Evolutionary conservation across 2,329 filamentous ascomycete genomes (phyloP).

Genomic region (Fusarium continuum): DNA sequence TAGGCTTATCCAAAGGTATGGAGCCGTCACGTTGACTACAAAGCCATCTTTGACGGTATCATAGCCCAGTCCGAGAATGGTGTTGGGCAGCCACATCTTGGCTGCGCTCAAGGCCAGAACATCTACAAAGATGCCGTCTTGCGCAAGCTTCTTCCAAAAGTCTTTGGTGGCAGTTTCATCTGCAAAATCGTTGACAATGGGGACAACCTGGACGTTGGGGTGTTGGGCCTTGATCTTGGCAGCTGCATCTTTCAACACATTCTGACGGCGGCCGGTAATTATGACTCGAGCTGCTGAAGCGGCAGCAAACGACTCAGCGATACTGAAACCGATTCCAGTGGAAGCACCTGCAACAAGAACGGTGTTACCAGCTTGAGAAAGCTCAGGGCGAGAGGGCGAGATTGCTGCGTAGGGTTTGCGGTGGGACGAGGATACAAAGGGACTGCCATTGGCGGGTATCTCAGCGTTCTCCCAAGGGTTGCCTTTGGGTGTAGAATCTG

Average conservation of each 20-base stretch:
- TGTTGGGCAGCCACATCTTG: conserved; percentile 10
- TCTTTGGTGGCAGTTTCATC: conserved; percentile 15
- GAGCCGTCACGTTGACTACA: neutral
- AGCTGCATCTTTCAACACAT: neutral
- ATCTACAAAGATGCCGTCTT: conserved; percentile 36
- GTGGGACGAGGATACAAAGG: neutral
- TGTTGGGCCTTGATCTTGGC: neutral
- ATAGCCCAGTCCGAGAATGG: conserved; percentile 1
- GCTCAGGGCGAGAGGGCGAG: conserved; percentile 48
- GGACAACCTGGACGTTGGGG: neutral
- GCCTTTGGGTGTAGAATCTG: neutral
- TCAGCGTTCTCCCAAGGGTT: neutral
- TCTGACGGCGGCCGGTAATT: conserved; percentile 51
- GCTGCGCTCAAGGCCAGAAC: conserved; percentile 46
- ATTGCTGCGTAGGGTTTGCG: conserved; percentile 48
- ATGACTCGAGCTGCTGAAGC: conserved; percentile 52
- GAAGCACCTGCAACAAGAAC: conserved; percentile 10
- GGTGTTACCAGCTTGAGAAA: conserved; percentile 50
- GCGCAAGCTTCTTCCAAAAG: conserved; percentile 45
- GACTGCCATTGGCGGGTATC: neutral
- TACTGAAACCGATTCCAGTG: conserved; percentile 14
- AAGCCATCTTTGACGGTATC: neutral
- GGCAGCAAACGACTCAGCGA: conserved; percentile 59
- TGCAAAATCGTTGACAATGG: neutral
- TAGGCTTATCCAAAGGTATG: neutral